Conservation (phyloP, 2,329 filamentous ascomycete genomes). For the Arthrobotrys sinensis region DNA sequence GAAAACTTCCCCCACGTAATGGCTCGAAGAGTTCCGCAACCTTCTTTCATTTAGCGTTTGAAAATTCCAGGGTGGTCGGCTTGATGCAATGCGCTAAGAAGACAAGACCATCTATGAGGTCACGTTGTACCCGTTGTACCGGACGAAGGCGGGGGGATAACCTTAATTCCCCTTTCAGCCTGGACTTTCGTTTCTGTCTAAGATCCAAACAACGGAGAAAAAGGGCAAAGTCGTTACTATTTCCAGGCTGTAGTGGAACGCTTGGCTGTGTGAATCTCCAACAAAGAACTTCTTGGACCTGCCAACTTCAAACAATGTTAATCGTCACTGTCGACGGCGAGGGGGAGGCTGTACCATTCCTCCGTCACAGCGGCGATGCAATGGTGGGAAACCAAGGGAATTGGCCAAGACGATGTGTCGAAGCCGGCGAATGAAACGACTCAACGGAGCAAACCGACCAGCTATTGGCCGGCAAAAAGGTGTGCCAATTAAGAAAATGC, state of each 20-base stretch:
- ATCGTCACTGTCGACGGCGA: constrained; percentile 23
- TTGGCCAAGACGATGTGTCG: constrained; percentile 9
- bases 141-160: constrained; percentile 57
- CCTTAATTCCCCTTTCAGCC: constrained; percentile 52
- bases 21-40: constrained; percentile 59
- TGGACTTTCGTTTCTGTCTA: constrained; percentile 41
- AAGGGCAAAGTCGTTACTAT: constrained; percentile 58
- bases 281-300: constrained; percentile 55
- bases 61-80: constrained; percentile 62
- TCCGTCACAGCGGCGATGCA: constrained; percentile 40
- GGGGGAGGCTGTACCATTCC: constrained; percentile 43
- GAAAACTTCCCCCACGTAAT: constrained; percentile 63
- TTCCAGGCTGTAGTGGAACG: constrained; percentile 59
- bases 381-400: constrained; percentile 35
- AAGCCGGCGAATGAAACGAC: constrained; percentile 18
- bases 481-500: constrained; percentile 50
- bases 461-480: constrained; percentile 53
- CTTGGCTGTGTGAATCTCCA: constrained; percentile 58
- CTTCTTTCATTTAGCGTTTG: constrained; percentile 67
- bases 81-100: constrained; percentile 44
- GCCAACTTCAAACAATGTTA: constrained; percentile 48
- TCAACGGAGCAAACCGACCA: constrained; percentile 1
- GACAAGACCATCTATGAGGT: constrained; percentile 56
- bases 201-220: constrained; percentile 25
- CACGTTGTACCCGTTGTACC: constrained; percentile 57